These are phyloP conservation scores for Boletus coccyginus DNA, from an alignment of 768 basidiomycete genomes.

Conservation along the genomic window DNA sequence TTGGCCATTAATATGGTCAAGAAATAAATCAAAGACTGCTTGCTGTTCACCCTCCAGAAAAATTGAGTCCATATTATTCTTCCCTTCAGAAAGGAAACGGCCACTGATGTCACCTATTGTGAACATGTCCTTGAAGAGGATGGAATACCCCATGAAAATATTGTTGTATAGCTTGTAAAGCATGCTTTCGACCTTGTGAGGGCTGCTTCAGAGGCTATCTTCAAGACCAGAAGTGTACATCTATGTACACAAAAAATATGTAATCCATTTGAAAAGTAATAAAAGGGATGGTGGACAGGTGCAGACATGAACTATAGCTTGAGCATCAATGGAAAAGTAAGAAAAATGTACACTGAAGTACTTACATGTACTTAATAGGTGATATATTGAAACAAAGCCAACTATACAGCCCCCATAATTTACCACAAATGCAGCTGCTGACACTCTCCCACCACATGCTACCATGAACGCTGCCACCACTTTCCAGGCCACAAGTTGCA, in stretches of 20 bases:
- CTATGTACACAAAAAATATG: not conserved
- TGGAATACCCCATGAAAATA: not conserved
- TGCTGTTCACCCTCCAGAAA: not conserved
- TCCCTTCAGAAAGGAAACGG: not conserved
- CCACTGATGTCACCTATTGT: not conserved
- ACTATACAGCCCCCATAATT: too few species aligned
- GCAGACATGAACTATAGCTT: not conserved
- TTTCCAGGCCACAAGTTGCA: not conserved
- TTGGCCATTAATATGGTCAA: not conserved
- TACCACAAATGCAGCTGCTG: too few species aligned
- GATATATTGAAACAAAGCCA: too few species aligned
- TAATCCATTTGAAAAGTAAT: not conserved
- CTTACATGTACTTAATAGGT: too few species aligned
- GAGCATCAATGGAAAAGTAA: too few species aligned
- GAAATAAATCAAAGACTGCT: not conserved
- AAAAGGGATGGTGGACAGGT: not conserved
- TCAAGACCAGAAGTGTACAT: too few species aligned
- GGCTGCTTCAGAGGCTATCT: too few species aligned
- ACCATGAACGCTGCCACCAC: not conserved
- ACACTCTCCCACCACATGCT: too few species aligned
- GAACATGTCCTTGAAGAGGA: not conserved
- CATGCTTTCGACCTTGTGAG: not conserved
- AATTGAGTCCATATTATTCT: not conserved
- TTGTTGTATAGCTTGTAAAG: not conserved
- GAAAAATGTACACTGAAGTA: too few species aligned